Evolutionary conservation across 129 eudicot genomes (phyloP).

Genomic region (Deinandra increscens): DNA sequence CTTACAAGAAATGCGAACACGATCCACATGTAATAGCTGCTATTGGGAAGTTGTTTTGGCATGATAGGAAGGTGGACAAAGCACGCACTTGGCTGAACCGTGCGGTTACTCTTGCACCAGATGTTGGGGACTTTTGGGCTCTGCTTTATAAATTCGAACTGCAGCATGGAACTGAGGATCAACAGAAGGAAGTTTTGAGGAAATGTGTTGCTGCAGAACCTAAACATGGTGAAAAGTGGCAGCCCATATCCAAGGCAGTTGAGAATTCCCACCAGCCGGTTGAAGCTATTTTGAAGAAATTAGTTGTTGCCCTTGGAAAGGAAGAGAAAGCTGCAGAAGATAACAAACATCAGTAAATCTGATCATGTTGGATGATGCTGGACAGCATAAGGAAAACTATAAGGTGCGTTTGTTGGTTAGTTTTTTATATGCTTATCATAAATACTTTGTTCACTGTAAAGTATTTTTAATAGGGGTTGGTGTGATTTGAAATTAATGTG

Average conservation of each 20-base stretch:
- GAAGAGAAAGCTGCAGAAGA: constrained; percentile 77
- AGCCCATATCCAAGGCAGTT: constrained; percentile 73
- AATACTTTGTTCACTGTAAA: not conserved
- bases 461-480: constrained; percentile 11
- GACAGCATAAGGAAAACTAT: constrained; percentile 73
- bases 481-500: not conserved
- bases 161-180: constrained; percentile 78
- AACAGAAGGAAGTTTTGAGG: constrained; percentile 67
- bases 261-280: constrained; percentile 90
- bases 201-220: constrained; percentile 81
- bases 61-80: constrained; percentile 83
- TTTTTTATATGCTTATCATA: constrained; percentile 15
- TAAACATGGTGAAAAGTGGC: constrained; percentile 97
- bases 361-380: constrained; percentile 89
- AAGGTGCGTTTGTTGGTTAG: constrained; percentile 45
- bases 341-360: constrained; percentile 40
- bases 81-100: constrained; percentile 83
- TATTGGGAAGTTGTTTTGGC: constrained; percentile 92
- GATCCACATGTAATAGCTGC: constrained; percentile 86
- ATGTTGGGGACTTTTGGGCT: constrained; percentile 93
- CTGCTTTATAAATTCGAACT: constrained; percentile 71
- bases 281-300: constrained; percentile 74
- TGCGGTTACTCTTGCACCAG: constrained; percentile 80
- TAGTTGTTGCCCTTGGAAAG: constrained; percentile 67
- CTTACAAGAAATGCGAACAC: constrained; percentile 64